Evolutionary conservation across 2,329 filamentous ascomycete genomes (phyloP), one percentile per base, ranked within the genome.

Genomic region (Colletotrichum truncatum): DNA sequence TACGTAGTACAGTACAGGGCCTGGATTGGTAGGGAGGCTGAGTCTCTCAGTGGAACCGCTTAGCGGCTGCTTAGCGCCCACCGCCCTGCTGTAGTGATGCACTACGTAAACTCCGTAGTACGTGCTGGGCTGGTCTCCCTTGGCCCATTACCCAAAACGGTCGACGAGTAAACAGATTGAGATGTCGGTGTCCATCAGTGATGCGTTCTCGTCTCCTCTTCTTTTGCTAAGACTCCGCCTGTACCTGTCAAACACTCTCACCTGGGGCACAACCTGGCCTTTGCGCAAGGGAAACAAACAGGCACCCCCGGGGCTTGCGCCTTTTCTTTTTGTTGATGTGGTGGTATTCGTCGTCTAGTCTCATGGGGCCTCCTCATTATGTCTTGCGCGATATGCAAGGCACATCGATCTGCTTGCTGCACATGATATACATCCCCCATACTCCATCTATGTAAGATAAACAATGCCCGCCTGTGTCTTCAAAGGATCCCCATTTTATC

Each of bases 201-300:
- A n/a, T n/a, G n/a, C n/a, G n/a, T n/a, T n/a, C 18, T 41, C 39
- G 12, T 43, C 18, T 4, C 16, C 46, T 32, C 30, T 6, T 49
- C 46, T 28, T 49, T 34, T 49, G 45, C 41, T 25, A 46, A n/a
- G 28, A 26, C 39, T 61, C 60, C 45, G 55, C 38, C 46, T 18
- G 26, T 52, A 51, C 28, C 32, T 55, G 49, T 65, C 57, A 62
- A 30, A n/a, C n/a, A n/a, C 26, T 62, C 26, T 32, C 21, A 62
- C 41, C 34, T 18, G 56, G 32, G 38, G 38, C 54, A 48, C 32
- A 34, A 36, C 25, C 43, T 46, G 32, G 36, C 51, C 48, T 41
- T 28, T 28, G 62, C 56, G 14, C 39, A 6, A 45, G 12, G n/a
- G n/a, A 53, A 28, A 46, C 28, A 48, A 45, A 5, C 30, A 38